These are phyloP conservation scores for Agaricus subrufescens DNA, from an alignment of 768 basidiomycete genomes.

Conservation along the genomic window DNA sequence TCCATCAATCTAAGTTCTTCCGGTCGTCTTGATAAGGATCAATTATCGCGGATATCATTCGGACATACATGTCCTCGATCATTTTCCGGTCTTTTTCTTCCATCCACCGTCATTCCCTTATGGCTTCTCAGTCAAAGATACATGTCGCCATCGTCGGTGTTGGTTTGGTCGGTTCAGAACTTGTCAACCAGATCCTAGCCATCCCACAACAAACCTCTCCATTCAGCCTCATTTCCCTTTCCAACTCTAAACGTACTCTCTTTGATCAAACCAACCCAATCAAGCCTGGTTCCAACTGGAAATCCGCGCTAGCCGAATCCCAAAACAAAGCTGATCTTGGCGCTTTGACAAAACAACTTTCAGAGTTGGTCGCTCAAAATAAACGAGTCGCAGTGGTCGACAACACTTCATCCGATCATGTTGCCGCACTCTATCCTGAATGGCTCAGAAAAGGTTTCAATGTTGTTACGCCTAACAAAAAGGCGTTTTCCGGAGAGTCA, in stretches of 20 bases:
- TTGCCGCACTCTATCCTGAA: conserved; percentile 78
- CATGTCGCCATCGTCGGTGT: conserved; percentile 83
- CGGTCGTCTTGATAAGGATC: background rate
- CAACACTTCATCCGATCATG: conserved; percentile 82
- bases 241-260: conserved; percentile 60
- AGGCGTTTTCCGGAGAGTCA: conserved; percentile 79
- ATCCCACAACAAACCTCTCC: conserved; percentile 50
- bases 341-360: conserved; percentile 40
- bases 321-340: conserved; percentile 45
- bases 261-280: conserved; percentile 46
- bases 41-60: background rate
- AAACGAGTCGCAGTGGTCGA: conserved; percentile 74
- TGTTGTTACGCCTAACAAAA: conserved; percentile 97
- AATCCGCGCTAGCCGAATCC: conserved; percentile 31
- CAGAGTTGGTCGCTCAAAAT: conserved; percentile 40
- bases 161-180: conserved; percentile 88
- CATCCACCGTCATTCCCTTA: conserved; percentile 11
- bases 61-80: conserved; percentile 3
- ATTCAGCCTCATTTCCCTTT: conserved; percentile 64
- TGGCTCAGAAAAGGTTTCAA: conserved; percentile 77
- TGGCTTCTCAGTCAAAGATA: conserved; percentile 22
- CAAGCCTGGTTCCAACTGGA: conserved; percentile 32
- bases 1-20: background rate
- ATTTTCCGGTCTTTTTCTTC: conserved; percentile 3
- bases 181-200: conserved; percentile 75